Conservation (phyloP, 495 filamentous ascomycete genomes). For the Jackrogersella minutella region DNA sequence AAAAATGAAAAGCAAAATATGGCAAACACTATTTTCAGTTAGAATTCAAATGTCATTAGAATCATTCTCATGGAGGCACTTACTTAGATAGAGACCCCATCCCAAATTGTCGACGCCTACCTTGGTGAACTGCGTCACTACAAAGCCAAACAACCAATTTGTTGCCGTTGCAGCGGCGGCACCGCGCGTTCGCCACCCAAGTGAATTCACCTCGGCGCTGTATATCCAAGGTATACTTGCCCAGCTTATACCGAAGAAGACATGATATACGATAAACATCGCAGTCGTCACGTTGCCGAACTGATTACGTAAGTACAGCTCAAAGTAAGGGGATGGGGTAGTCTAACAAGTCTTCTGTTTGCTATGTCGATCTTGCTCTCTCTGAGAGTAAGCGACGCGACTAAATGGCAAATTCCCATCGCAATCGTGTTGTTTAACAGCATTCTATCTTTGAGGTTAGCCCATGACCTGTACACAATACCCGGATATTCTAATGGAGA, state of each 20-base stretch:
- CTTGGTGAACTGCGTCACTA: conserved; percentile 49
- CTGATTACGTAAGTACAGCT: conserved; percentile 15
- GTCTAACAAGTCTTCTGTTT: conserved; percentile 29
- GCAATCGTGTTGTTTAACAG: conserved; percentile 38
- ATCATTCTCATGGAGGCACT: neutral
- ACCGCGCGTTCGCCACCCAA: conserved; percentile 50
- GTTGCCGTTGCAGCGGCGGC: conserved; percentile 49
- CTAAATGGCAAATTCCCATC: conserved; percentile 43
- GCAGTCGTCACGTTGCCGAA: conserved; percentile 43
- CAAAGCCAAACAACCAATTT: conserved; percentile 50
- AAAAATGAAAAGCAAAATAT: conserved; percentile 41
- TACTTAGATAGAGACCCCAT: conserved; percentile 48
- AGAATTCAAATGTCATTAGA: neutral
- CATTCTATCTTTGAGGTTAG: conserved; percentile 22
- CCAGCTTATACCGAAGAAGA: conserved; percentile 44
- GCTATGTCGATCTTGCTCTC: conserved; percentile 32
- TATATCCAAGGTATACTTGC: conserved; percentile 47
- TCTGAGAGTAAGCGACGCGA: conserved; percentile 42
- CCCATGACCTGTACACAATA: neutral
- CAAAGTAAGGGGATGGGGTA: neutral
- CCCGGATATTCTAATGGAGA: neutral
- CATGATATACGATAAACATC: conserved; percentile 47
- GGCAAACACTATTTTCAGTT: conserved; percentile 38
- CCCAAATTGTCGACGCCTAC: conserved; percentile 43
- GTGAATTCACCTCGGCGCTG: conserved; percentile 48